Evolutionary conservation across 1,284 basidiomycete genomes (phyloP), one percentile per base, ranked within the genome.

Genomic region (Cryptococcus sp.): DNA sequence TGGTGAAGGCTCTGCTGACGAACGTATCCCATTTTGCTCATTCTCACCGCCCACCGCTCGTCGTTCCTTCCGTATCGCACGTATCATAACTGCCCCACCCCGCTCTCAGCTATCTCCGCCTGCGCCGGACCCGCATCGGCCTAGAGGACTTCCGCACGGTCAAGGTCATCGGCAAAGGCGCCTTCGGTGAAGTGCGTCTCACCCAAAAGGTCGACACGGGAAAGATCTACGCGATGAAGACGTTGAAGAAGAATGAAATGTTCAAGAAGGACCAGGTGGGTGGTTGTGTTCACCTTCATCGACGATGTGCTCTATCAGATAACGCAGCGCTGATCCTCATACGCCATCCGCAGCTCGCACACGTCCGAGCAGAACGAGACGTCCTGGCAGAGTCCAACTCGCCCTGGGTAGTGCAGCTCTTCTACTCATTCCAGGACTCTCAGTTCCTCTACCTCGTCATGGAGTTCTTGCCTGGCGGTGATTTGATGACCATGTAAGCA

Each of bases 171-270:
- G 96, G 96, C 38, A 97, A 98, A 81, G 96, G 95, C 69, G 96
- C 95, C 16, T 98, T 98, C 74, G 95, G 95, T 74, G 95, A 98
- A 84, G 93, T 98, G 40, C 86, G 95, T 53, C 83, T 99, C 50
- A 93, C 96, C 45, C 95, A 98, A 79, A 98, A 99, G 81, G 86
- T 88, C 49, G 95, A 98, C 77, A 98, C 94, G 11, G 93, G 90
- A 61, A 96, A 95, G 81, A 95, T 99, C 57, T 98, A 97, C 74
- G 95, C 95, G 44, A 99, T 99, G 96, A 99, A 99, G 84, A 96
- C 93, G 62, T 80, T 99, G 73, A 88, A 93, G 78, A 99, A 99
- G 82, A 89, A 89, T 54, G 95, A 99, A 80, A 99, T 99, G 95
- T 88, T 99, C 82, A 96, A 98, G 78, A 93, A 96, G 74, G 95